Conservation (phyloP, 179 eudicot species). For the Silene vulgaris region DNA sequence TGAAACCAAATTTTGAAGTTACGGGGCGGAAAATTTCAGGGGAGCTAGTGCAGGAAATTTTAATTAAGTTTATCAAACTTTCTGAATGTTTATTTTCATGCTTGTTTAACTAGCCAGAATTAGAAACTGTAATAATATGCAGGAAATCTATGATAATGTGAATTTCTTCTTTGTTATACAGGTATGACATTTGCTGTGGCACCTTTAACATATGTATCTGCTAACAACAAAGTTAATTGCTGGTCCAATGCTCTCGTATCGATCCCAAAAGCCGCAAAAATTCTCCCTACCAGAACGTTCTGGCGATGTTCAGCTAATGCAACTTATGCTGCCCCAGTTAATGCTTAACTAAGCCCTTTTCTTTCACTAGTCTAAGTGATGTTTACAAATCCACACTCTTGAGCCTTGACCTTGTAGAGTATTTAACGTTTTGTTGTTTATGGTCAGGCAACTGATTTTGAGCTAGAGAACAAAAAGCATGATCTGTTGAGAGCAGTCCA, state of each 20-base stretch:
- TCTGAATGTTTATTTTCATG: background rate
- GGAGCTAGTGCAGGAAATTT: too few relatives aligned
- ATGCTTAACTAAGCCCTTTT: slow-evolving; percentile 1
- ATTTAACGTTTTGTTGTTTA: background rate
- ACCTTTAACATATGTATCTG: slow-evolving; percentile 17
- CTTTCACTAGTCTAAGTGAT: background rate
- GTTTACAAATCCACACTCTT: slow-evolving; percentile 10
- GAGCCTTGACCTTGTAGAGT: background rate
- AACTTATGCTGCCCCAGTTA: slow-evolving; percentile 24
- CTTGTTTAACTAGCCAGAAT: too few relatives aligned
- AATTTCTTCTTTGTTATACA: slow-evolving; percentile 18
- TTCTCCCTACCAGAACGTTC: slow-evolving; percentile 16
- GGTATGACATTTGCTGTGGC: slow-evolving; percentile 33
- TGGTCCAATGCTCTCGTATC: slow-evolving; percentile 13
- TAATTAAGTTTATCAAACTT: background rate
- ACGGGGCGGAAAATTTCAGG: background rate
- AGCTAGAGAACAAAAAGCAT: slow-evolving; percentile 54
- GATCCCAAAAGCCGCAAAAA: slow-evolving; percentile 16
- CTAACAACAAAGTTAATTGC: slow-evolving; percentile 14
- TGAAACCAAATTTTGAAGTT: background rate
- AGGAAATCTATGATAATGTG: background rate
- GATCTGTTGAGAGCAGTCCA: slow-evolving; percentile 56
- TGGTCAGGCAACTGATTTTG: slow-evolving; percentile 24
- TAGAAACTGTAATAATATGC: background rate
- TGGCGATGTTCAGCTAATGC: slow-evolving; percentile 27